phyloP scores from a whole-genome alignment of 306 rosid genomes.

The Cucurbita ficifolia region DNA sequence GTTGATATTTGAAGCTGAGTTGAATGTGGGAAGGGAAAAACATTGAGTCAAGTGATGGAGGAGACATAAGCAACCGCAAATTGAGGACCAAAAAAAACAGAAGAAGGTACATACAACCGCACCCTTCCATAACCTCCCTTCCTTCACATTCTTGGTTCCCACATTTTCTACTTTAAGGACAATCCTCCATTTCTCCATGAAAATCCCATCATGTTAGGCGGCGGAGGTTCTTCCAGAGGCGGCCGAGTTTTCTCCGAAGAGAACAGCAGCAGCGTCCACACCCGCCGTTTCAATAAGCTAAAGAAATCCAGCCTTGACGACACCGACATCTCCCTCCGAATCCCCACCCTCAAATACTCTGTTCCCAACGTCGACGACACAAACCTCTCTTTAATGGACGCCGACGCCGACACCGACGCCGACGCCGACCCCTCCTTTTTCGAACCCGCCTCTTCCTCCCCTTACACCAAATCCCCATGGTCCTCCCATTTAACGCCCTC shows the following conservation, averaged over 20 bases:
- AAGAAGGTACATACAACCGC: not conserved
- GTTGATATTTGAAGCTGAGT: too few relatives aligned
- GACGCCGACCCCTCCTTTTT: not conserved
- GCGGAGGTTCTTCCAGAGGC: not conserved
- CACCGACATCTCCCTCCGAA: not conserved
- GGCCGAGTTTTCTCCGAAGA: not conserved
- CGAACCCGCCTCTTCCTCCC: constrained; percentile 22
- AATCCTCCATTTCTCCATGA: not conserved
- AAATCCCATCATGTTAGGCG: not conserved
- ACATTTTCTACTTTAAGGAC: not conserved
- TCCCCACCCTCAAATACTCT: not conserved
- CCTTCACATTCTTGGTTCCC: not conserved
- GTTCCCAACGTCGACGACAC: not conserved
- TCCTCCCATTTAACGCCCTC: constrained; percentile 25
- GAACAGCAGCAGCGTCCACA: not conserved
- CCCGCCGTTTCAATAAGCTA: constrained; percentile 7
- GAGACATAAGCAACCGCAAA: too few relatives aligned
- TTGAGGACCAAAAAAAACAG: too few relatives aligned
- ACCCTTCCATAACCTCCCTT: not conserved
- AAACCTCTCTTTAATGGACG: constrained; percentile 9
- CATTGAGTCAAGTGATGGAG: too few relatives aligned
- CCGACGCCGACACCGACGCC: not conserved
- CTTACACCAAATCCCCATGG: constrained; percentile 67
- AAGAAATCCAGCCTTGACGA: constrained; percentile 12
- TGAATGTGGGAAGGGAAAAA: too few relatives aligned